phyloP scores from a whole-genome alignment of 805 yeast species.

The Kazachstania kunashirensis region DNA sequence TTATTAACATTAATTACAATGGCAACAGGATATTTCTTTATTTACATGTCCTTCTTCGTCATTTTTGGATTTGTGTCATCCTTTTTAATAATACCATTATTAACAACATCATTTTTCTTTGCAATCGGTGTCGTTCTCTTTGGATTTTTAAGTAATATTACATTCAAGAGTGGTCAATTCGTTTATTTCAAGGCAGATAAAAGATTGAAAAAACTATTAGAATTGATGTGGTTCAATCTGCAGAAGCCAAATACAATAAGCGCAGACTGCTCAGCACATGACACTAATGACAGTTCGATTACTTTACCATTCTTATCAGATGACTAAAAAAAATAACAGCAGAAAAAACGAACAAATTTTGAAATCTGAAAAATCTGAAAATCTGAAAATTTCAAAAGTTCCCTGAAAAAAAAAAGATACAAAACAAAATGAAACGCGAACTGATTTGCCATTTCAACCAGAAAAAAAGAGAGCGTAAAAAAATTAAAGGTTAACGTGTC shows the following conservation, averaged over 20 bases:
- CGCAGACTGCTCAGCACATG: too few species aligned
- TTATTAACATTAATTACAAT: conserved; percentile 16
- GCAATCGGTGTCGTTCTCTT: conserved; percentile 23
- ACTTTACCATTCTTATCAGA: too few species aligned
- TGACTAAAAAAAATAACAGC: too few species aligned
- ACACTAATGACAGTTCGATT: too few species aligned
- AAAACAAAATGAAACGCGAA: too few species aligned
- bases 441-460: too few species aligned
- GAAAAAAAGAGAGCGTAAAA: neutral
- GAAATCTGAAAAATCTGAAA: too few species aligned
- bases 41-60: conserved; percentile 19
- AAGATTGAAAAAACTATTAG: conserved; percentile 11
- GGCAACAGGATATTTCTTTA: conserved; percentile 15
- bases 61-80: conserved; percentile 16
- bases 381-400: too few species aligned
- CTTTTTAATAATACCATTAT: conserved; percentile 22
- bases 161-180: conserved; percentile 19
- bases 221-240: conserved; percentile 8
- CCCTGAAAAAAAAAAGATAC: too few species aligned
- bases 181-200: conserved; percentile 18
- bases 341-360: too few species aligned
- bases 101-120: conserved; percentile 21
- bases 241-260: too few species aligned
- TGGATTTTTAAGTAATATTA: conserved; percentile 24
- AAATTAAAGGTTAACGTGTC: conserved; percentile 6